Evolutionary conservation across 306 rosid species (phyloP).

Genomic region (Notholithocarpus densiflorus): DNA sequence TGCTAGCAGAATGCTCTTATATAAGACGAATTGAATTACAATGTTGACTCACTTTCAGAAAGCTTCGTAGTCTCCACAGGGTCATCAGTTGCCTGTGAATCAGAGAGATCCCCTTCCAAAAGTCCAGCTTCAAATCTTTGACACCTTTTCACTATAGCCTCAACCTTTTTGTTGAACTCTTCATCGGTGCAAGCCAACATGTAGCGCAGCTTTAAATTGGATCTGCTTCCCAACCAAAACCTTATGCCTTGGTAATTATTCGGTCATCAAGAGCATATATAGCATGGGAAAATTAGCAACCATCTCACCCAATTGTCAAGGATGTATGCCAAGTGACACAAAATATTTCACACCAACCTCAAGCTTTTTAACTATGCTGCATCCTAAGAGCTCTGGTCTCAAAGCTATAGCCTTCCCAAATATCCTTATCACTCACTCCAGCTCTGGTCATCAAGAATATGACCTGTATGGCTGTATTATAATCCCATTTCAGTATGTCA

Average conservation of each 20-base stretch:
- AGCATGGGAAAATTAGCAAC: slow-evolving; percentile 85
- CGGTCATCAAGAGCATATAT: slow-evolving; percentile 85
- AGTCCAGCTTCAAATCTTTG: slow-evolving; percentile 44
- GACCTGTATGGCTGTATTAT: slow-evolving; percentile 39
- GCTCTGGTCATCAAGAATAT: slow-evolving; percentile 88
- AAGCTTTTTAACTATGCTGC: slow-evolving; percentile 60
- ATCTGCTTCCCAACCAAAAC: slow-evolving; percentile 68
- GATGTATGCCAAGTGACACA: slow-evolving; percentile 72
- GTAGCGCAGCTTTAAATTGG: slow-evolving; percentile 65
- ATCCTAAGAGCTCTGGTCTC: slow-evolving; percentile 94
- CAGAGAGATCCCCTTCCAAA: background rate
- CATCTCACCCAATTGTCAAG: slow-evolving; percentile 71
- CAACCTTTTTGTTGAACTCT: slow-evolving; percentile 70
- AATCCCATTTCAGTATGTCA: slow-evolving; percentile 32
- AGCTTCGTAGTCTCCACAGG: slow-evolving; percentile 12
- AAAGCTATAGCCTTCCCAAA: slow-evolving; percentile 74
- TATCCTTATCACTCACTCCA: slow-evolving; percentile 65
- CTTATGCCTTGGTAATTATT: slow-evolving; percentile 82
- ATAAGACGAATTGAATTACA: background rate
- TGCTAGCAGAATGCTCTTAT: background rate
- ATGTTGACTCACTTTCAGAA: background rate
- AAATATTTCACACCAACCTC: slow-evolving; percentile 70
- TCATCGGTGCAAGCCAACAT: slow-evolving; percentile 74
- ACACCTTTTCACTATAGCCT: slow-evolving; percentile 46
- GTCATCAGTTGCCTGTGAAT: slow-evolving; percentile 11